Evolutionary conservation across 768 basidiomycete species (phyloP), one percentile per base, ranked within the genome.

Genomic region (Lactifluus volemus): DNA sequence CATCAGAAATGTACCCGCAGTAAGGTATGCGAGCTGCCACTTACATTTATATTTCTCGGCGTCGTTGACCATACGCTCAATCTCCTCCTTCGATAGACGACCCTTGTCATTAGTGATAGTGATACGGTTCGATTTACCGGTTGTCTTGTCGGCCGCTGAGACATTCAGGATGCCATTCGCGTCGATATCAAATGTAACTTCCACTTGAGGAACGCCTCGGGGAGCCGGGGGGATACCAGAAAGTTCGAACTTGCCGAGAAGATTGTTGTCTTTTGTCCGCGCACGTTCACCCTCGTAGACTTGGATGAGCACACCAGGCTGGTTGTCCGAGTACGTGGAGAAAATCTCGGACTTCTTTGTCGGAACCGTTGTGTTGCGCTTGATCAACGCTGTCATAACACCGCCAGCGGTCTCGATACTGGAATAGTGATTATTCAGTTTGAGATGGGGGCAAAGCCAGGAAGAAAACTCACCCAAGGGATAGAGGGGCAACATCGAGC

Each of bases 281-380:
- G 94, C 92, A 80, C 95, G 92, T 74, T 98, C 94, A 76, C 95
- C 96, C 80, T 98, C 96, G 77, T 84, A 97, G 41, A 98, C 95
- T 73, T 97, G 94, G 74, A 98, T 97, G 70, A 97, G 85, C 49
- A 98, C 95, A 81, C 94, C 93, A 59, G 95, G 94, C 73, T 98
- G 94, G 80, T 98, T 97, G 80, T 97, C 95, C 66, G 94, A 86
- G 81, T 96, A 95, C 19, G 96, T 98, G 42, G 95, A 98, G 84
- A 98, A 97, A 70, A 88, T 92, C 78, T 98, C 93, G 8, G 95
- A 94, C 80, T 97, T 98, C 80, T 96, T 97, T 69, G 95, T 97
- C 30, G 96, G 96, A 67, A 98, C 92, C 53, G 93, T 97, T 65
- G 96, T 98, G 82, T 98, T 98, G 57, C 95, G 88, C 79, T 94